Percentiles rank a stretch among this genome's conserved stretches.
phyloP scores from a whole-genome alignment of 1,284 basidiomycete species.

The Melampsora medusae region DNA sequence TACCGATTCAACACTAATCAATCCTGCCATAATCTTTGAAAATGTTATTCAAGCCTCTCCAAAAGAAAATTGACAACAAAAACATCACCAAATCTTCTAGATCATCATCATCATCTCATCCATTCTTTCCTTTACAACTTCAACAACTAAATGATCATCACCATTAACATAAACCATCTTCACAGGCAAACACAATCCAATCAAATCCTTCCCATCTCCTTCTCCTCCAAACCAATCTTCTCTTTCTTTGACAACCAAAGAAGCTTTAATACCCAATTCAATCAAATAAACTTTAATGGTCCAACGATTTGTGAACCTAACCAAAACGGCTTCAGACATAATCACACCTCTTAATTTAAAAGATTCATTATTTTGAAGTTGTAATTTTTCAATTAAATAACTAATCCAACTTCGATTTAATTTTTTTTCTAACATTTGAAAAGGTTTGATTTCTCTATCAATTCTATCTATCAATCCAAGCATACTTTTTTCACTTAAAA shows the following conservation, averaged over 20 bases:
- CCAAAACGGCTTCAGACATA: conserved; percentile 22
- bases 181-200: conserved; percentile 32
- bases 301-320: conserved; percentile 38
- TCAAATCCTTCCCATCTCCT: conserved; percentile 7
- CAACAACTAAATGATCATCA: conserved; percentile 37
- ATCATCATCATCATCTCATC: conserved; percentile 1
- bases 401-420: conserved; percentile 33
- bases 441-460: conserved; percentile 32
- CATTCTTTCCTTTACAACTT: conserved; percentile 11
- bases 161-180: conserved; percentile 35
- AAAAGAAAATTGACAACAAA: too few species aligned
- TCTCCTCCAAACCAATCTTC: conserved; percentile 23
- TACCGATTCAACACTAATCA: too few species aligned
- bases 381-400: conserved; percentile 4
- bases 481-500: conserved; percentile 24
- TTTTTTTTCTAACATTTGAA: conserved; percentile 20
- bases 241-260: conserved; percentile 20
- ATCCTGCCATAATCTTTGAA: too few species aligned
- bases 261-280: conserved; percentile 36
- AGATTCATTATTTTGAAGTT: neutral
- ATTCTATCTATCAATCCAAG: conserved; percentile 14
- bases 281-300: conserved; percentile 39
- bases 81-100: too few species aligned
- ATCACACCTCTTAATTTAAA: conserved; percentile 21
- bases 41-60: too few species aligned